These are phyloP conservation scores for Entonaema liquescens DNA, from an alignment of 495 filamentous ascomycete species.

Conservation along the genomic window DNA sequence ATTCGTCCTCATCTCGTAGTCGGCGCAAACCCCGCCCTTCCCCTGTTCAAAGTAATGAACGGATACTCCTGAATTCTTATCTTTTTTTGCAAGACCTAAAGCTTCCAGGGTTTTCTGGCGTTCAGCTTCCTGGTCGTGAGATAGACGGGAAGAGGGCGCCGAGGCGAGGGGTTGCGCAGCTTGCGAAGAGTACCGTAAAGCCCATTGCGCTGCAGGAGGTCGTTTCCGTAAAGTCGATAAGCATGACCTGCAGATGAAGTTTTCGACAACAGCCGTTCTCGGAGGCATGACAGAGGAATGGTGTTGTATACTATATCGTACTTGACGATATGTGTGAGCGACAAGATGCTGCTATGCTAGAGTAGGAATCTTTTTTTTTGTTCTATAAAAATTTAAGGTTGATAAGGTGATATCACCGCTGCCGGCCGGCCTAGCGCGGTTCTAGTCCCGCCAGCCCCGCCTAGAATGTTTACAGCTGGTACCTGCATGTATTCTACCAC, in stretches of 20 bases:
- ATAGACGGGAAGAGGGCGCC: constrained; percentile 16
- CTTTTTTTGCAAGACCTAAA: constrained; percentile 33
- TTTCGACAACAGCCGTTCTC: constrained; percentile 41
- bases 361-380: constrained; percentile 19
- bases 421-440: constrained; percentile 13
- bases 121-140: constrained; percentile 39
- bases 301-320: background rate
- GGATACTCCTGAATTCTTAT: constrained; percentile 20
- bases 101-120: constrained; percentile 39
- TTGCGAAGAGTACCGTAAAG: constrained; percentile 40
- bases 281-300: constrained; percentile 46
- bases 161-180: constrained; percentile 22
- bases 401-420: constrained; percentile 39
- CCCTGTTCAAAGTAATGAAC: constrained; percentile 59
- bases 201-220: constrained; percentile 35
- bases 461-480: constrained; percentile 12
- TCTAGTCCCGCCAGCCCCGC: constrained; percentile 8
- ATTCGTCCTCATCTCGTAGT: constrained; percentile 48
- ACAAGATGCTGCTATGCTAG: constrained; percentile 14
- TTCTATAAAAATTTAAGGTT: constrained; percentile 23
- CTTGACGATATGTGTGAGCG: constrained; percentile 5
- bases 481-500: constrained; percentile 9
- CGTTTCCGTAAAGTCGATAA: constrained; percentile 41
- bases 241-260: constrained; percentile 52
- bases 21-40: constrained; percentile 46